Conservation (phyloP, 805 yeast species). For the Metschnikowia gelsemii region DNA sequence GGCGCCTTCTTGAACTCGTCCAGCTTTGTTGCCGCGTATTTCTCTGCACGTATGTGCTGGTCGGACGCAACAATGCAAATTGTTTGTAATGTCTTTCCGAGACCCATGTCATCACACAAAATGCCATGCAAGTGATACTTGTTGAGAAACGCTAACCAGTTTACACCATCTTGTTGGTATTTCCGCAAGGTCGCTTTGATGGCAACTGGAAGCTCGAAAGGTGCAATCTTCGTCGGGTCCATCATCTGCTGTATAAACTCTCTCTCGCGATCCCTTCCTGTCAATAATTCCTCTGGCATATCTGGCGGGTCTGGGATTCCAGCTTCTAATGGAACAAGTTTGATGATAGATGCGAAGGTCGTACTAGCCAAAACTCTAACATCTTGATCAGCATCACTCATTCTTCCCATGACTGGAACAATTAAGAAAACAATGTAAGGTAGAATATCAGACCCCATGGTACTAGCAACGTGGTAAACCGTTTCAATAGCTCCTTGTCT, state of each 20-base stretch:
- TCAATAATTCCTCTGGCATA: slow-evolving; percentile 78
- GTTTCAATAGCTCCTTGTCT: slow-evolving; percentile 96
- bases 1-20: slow-evolving; percentile 75
- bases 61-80: slow-evolving; percentile 97
- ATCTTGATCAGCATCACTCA: slow-evolving; percentile 92
- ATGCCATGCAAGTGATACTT: slow-evolving; percentile 96
- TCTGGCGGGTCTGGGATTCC: slow-evolving; percentile 96
- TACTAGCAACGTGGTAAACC: slow-evolving; percentile 75
- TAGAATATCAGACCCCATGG: slow-evolving; percentile 84
- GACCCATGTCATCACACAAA: slow-evolving; percentile 98
- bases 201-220: slow-evolving; percentile 85
- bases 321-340: slow-evolving; percentile 93
- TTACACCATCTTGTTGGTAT: slow-evolving; percentile 97
- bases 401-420: slow-evolving; percentile 94
- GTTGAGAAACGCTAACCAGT: slow-evolving; percentile 95
- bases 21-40: slow-evolving; percentile 57
- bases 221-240: slow-evolving; percentile 88
- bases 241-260: slow-evolving; percentile 96
- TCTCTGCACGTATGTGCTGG: slow-evolving; percentile 79
- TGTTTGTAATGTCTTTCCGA: slow-evolving; percentile 95
- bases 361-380: slow-evolving; percentile 91
- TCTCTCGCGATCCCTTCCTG: slow-evolving; percentile 90
- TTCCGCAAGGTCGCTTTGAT: slow-evolving; percentile 90
- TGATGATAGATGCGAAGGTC: slow-evolving; percentile 93
- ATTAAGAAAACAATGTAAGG: slow-evolving; percentile 95